Percentiles rank a stretch among this genome's conserved stretches.
These are phyloP conservation scores for Glycine latifolia DNA, from an alignment of 306 rosid species.

Conservation along the genomic window DNA sequence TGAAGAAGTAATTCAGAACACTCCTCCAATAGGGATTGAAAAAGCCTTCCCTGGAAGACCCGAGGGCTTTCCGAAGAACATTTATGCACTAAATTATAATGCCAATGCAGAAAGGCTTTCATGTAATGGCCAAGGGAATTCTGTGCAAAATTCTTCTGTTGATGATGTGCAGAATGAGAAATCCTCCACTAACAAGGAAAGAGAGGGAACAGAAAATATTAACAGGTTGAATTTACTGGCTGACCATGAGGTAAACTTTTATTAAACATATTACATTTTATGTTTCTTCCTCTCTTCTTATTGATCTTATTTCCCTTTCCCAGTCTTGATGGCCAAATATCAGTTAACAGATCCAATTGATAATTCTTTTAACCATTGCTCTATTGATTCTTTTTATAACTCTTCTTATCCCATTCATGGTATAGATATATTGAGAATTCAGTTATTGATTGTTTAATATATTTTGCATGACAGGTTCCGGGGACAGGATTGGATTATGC, in stretches of 20 bases:
- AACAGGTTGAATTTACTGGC: constrained; percentile 45
- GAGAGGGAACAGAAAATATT: constrained; percentile 40
- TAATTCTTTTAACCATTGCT: constrained; percentile 18
- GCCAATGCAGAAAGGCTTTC: constrained; percentile 50
- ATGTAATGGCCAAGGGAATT: constrained; percentile 54
- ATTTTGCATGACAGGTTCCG: constrained; percentile 54
- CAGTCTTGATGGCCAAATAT: constrained; percentile 26
- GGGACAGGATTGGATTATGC: constrained; percentile 49
- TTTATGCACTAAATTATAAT: constrained; percentile 53
- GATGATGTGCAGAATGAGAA: constrained; percentile 51
- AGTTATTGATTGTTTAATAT: constrained; percentile 25
- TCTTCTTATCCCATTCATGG: constrained; percentile 1
- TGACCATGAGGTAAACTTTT: constrained; percentile 62
- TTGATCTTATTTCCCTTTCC: neutral
- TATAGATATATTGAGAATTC: constrained; percentile 37
- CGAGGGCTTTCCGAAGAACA: constrained; percentile 57
- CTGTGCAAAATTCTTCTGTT: constrained; percentile 42
- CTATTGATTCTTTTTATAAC: neutral
- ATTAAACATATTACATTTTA: neutral
- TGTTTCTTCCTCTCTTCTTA: constrained; percentile 2
- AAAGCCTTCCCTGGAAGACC: constrained; percentile 73
- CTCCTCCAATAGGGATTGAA: constrained; percentile 70
- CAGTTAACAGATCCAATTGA: neutral
- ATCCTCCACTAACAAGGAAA: constrained; percentile 50
- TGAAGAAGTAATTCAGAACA: constrained; percentile 60